Evolutionary conservation across 129 eudicot species (phyloP).

Genomic region (Flaveria linearis): DNA sequence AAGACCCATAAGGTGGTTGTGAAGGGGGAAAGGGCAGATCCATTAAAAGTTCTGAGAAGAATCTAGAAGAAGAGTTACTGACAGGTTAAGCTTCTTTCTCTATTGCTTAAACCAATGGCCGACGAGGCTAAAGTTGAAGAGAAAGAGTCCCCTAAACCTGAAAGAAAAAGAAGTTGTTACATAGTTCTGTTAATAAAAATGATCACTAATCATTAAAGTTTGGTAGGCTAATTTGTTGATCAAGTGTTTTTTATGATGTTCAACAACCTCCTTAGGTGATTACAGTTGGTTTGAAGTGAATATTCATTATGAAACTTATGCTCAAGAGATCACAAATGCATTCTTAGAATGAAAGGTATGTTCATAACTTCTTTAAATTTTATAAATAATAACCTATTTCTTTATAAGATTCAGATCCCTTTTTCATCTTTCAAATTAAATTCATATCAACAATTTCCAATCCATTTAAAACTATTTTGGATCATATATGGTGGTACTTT

Average conservation of each 20-base stretch:
- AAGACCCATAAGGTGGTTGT: conserved; percentile 82
- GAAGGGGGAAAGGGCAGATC: conserved; percentile 98
- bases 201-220: neutral
- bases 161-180: conserved; percentile 77
- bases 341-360: too few species aligned
- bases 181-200: too few species aligned
- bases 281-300: too few species aligned
- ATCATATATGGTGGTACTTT: too few species aligned
- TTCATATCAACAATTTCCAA: too few species aligned
- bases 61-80: conserved; percentile 88
- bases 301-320: too few species aligned
- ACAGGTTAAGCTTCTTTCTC: conserved; percentile 83
- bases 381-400: too few species aligned
- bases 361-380: too few species aligned
- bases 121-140: conserved; percentile 63
- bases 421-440: too few species aligned
- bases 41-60: conserved; percentile 77
- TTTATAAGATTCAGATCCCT: too few species aligned
- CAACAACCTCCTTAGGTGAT: conserved; percentile 66
- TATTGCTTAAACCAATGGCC: conserved; percentile 63
- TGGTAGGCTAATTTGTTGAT: conserved; percentile 1
- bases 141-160: conserved; percentile 57
- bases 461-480: too few species aligned
- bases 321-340: too few species aligned
- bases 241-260: conserved; percentile 37